A percentile compares a stretch with the other conserved stretches of the same genome.
Evolutionary conservation across 192 early-diverging fungal genomes (phyloP).

Genomic region (Nowakowskiella sp.): DNA sequence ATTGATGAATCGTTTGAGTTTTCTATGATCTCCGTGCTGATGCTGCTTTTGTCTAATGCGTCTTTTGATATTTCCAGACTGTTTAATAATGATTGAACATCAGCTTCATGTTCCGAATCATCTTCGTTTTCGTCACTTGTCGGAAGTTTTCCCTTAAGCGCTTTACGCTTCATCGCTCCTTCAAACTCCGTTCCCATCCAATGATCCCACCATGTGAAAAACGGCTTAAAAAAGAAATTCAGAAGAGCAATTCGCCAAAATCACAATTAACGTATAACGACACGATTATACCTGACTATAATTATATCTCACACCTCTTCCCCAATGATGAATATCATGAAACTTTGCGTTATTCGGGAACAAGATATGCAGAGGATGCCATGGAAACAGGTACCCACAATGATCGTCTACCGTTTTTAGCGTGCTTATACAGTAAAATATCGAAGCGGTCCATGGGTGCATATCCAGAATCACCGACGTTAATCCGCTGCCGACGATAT

Average conservation of each 20-base stretch:
- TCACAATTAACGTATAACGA: conserved; percentile 1
- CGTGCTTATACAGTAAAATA: conserved; percentile 67
- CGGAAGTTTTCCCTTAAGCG: no score
- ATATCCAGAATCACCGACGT: conserved; percentile 57
- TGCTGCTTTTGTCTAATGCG: no score
- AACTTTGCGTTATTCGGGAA: conserved; percentile 68
- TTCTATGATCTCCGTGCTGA: no score
- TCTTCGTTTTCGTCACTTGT: no score
- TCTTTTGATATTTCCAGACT: no score
- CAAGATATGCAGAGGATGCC: conserved; percentile 58
- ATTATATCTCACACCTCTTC: conserved; percentile 43
- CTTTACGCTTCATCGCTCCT: conserved; percentile 17
- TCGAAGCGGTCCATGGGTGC: conserved; percentile 55
- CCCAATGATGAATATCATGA: conserved; percentile 52
- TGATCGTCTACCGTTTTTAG: conserved; percentile 80
- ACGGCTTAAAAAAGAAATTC: conserved; percentile 58
- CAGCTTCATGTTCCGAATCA: no score
- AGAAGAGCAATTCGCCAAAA: conserved; percentile 1
- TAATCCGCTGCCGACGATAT: conserved; percentile 58
- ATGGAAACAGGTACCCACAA: conserved; percentile 70
- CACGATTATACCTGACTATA: conserved; percentile 31
- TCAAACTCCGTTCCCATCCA: conserved; percentile 57
- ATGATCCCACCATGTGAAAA: conserved; percentile 73
- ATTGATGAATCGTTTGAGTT: no score
- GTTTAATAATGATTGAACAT: no score